Evolutionary conservation across 805 yeast species (phyloP).

Genomic region (Cyberlindnera xylosilytica): DNA sequence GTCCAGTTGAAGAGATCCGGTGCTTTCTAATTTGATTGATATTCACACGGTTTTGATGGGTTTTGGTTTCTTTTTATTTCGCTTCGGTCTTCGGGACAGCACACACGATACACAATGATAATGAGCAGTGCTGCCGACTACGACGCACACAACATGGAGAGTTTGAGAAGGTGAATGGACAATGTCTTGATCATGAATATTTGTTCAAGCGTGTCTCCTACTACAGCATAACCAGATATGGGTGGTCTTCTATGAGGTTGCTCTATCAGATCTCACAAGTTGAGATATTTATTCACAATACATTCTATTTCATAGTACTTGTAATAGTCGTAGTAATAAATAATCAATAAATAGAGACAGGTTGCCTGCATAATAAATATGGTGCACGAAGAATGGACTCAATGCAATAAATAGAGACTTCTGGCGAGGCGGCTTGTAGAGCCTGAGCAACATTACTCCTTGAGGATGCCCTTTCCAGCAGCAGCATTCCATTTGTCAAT

Average conservation of each 20-base stretch:
- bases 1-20: constrained; percentile 91
- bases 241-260: neutral
- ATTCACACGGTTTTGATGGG: neutral
- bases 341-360: neutral
- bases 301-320: neutral
- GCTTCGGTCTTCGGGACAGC: no score
- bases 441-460: no score
- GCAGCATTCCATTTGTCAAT: constrained; percentile 24
- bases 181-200: neutral
- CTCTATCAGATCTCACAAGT: neutral
- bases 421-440: no score
- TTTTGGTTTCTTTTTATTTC: no score
- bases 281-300: neutral
- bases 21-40: constrained; percentile 30
- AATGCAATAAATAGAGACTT: no score
- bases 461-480: constrained; percentile 19
- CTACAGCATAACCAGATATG: neutral
- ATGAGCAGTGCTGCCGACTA: neutral
- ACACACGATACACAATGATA: neutral
- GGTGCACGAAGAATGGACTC: neutral
- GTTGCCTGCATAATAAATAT: constrained; percentile 1
- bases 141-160: neutral
- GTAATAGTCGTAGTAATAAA: neutral
- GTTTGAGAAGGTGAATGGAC: neutral
- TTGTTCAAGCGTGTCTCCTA: neutral